These are phyloP conservation scores for Globisporangium solare DNA, from an alignment of 352 stramenopile genomes.

Conservation along the genomic window DNA sequence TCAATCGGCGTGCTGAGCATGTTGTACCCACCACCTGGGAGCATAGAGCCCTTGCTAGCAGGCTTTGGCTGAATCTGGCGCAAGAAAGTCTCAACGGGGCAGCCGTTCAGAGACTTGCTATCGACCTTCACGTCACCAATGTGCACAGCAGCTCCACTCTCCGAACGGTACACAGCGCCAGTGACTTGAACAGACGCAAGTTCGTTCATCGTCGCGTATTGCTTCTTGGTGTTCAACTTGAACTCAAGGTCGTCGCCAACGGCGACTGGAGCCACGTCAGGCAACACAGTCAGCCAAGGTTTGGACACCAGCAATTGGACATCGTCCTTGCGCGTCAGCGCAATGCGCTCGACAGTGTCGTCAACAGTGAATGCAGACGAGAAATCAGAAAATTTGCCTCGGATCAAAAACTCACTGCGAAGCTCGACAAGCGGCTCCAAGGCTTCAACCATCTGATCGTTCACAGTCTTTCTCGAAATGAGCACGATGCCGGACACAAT, in stretches of 20 bases:
- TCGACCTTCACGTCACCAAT: slow-evolving; percentile 30
- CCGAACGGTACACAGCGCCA: slow-evolving; percentile 37
- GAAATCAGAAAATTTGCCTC: slow-evolving; percentile 74
- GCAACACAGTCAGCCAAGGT: slow-evolving; percentile 46
- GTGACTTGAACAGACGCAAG: slow-evolving; percentile 46
- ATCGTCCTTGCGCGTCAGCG: slow-evolving; percentile 27
- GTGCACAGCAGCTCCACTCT: slow-evolving; percentile 27
- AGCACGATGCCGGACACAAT: slow-evolving; percentile 65
- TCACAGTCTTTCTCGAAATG: slow-evolving; percentile 57
- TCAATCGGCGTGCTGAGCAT: slow-evolving; percentile 60
- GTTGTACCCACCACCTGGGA: slow-evolving; percentile 58
- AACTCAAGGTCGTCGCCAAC: slow-evolving; percentile 54
- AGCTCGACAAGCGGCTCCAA: slow-evolving; percentile 71
- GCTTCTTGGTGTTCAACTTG: slow-evolving; percentile 42
- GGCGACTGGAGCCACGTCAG: slow-evolving; percentile 17
- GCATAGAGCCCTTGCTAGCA: slow-evolving; percentile 21
- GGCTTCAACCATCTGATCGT: slow-evolving; percentile 45
- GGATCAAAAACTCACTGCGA: slow-evolving; percentile 82
- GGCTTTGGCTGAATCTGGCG: slow-evolving; percentile 22
- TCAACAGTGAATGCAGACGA: slow-evolving; percentile 65
- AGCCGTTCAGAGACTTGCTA: slow-evolving; percentile 38
- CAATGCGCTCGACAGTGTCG: slow-evolving; percentile 37
- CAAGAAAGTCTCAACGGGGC: slow-evolving; percentile 43
- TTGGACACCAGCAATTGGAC: slow-evolving; percentile 65
- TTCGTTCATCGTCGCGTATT: slow-evolving; percentile 38